Evolutionary conservation across 1,139 yeast species (phyloP), one percentile per base, ranked within the genome.

Genomic region (Candida labiduridarum): DNA sequence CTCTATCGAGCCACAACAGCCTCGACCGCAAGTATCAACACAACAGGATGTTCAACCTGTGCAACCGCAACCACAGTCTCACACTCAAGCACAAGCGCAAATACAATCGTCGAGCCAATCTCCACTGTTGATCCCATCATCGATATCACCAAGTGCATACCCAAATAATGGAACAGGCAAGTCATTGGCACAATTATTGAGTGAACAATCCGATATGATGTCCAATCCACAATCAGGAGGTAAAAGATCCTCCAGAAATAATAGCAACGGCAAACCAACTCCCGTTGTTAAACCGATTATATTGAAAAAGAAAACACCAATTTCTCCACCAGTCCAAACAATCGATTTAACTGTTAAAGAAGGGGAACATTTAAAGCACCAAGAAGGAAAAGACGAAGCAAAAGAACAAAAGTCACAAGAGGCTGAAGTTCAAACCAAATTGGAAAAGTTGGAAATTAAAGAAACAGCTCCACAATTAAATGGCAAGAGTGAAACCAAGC

Each of bases 121-220:
- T 22, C 52, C 36, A 27, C 49, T 22, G 39, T 19, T 35, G n/a
- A 44, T 40, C 1, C 41, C 36, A 11, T 16, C 40, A 29, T 34
- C 39, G 3, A 19, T 43, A 25, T 25, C 52, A 18, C 22, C 60
- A 41, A 49, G 39, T 18, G 45, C 49, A 14, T 46, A 42, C 33
- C 27, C 50, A 10, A 45, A 47, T 10, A 57, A 60, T 42, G 69
- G 65, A 19, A 57, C 61, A 7, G 66, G 68, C 1, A 60, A 65
- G 52, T 74, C 79, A 52, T 65, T 74, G 49, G 80, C 80, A 0
- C 74, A 74, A 47, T 55, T 74, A 18, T 66, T 76, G 47, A 70
- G 78, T 44, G 62, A 56, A 39, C 59, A 60, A 44, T 59, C 67
- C 4, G 59, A 61, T n/a, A 54, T 54, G n/a, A 50, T 52, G 40